Evolutionary conservation across 352 stramenopile species (phyloP), one percentile per base, ranked within the genome.

Genomic region (Halophytophthora batemanensis): DNA sequence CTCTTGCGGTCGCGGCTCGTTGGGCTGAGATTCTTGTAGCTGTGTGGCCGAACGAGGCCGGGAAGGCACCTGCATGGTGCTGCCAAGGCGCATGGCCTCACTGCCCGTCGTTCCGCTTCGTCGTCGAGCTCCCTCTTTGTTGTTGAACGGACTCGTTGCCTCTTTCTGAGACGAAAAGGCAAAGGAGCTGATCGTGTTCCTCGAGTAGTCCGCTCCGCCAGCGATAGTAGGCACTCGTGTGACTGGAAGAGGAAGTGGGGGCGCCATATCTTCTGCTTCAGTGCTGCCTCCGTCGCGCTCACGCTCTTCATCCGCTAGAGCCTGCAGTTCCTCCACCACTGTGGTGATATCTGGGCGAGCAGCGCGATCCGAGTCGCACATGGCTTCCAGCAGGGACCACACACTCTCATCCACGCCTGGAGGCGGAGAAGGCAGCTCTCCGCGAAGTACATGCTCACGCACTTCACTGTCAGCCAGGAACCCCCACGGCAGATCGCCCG

Each of bases 401-500:
- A 74, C 54, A 33, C 50, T 65, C 23, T 86, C 71, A 38, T 74
- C 59, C 19, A 82, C 37, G 22, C 45, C 58, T 6, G 70, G 60
- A 5, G 70, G 69, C 11, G 63, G 59, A 11, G 64, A 46, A 0
- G 77, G 77, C 28, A 82, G 59, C 17, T 82, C 61, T 7, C 77
- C 79, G 3, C 36, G 47, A 6, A 71, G 41, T 15, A 90, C 63
- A 21, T 60, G 66, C 15, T 60, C 52, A 10, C 68, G 69, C 19
- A 88, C 61, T 18, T 70, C 48, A 0, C 66, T 45, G 38, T 90
- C 77, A 11, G 64, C 53, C 21, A 78, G 40, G 47, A 80, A 77
- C 0, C 77, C 77, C 70, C 70, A 88, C 1, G 79, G 79, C n/a
- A 87, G 41, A 21, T 87, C 77, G 14, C 76, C 71, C 4, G 69